Base-by-base conservation (phyloP, 192 early-diverging fungal genomes). In the Oehlia diaphana region DNA sequence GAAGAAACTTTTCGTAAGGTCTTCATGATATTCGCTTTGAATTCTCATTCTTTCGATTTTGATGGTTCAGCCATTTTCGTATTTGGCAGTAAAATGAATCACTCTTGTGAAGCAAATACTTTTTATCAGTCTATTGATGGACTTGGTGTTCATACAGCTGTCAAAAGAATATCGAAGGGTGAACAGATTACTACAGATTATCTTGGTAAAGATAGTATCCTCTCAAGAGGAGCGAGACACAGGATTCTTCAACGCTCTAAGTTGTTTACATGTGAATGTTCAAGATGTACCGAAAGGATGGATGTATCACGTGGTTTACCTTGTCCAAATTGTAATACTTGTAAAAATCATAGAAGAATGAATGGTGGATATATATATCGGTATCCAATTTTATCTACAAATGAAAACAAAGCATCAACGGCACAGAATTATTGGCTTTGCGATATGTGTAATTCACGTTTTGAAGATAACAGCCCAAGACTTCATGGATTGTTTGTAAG, bases 71-170 rank as follows among this genome's bases (percentile, higher is more conserved):
- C 65, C 6, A 67, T 67, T 35, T 67, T 67, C 33, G 65, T 19
- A 16, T 33, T 35, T 31, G 65, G 65, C 12, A 67, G 65, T 14
- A 67, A 67, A 14, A 67, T 67, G 65, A 67, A 67, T 67, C 65
- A 67, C 19, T 67, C 65, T 13, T 67, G 65, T 4, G 65, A 67
- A 67, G 65, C 65, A 67, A 67, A 67, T 67, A 67, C 65, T 33
- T 67, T 67, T 67, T 67, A 67, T 33, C 65, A 67, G 16, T 35
- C 33, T 19, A 67, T 67, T 67, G 65, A 67, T 35, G 33, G 33
- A 67, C 23, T n/a, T 64, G 65, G 65, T 14, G 16, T 67, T 19
- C 65, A 67, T 67, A 67, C 65, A 3, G 65, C 33, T 16, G 31
- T 33, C 5, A 33, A 35, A 31, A 33, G 33, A 33, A 67, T 67